Evolutionary conservation across 2,329 filamentous ascomycete genomes (phyloP).

Genomic region (Teratosphaeria gauchensis): DNA sequence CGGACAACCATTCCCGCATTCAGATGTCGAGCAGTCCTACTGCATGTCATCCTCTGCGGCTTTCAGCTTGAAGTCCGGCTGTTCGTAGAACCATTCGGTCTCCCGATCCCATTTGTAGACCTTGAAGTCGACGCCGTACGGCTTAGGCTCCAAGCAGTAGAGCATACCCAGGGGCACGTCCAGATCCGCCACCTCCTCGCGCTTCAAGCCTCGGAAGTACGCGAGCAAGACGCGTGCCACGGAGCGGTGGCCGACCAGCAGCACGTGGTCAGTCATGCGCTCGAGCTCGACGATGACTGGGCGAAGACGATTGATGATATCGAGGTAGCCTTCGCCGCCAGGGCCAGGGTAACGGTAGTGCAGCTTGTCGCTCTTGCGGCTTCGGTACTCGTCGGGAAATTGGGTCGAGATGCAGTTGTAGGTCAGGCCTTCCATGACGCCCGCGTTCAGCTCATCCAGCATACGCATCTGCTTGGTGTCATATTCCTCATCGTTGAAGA

Average conservation of each 20-base stretch:
- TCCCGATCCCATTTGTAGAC: conserved; percentile 82
- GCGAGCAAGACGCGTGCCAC: conserved; percentile 87
- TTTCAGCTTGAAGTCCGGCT: conserved; percentile 72
- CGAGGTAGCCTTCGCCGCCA: conserved; percentile 90
- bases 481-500: conserved; percentile 91
- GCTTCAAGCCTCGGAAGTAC: conserved; percentile 88
- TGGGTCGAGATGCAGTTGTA: conserved; percentile 80
- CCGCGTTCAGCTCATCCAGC: conserved; percentile 89
- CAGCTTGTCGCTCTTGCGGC: conserved; percentile 76
- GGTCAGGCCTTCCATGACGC: conserved; percentile 87
- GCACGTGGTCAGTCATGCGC: conserved; percentile 88
- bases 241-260: conserved; percentile 86
- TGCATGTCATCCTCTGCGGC: conserved; percentile 39
- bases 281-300: conserved; percentile 96
- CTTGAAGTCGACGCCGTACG: conserved; percentile 94
- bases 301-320: conserved; percentile 89
- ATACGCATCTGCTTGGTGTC: conserved; percentile 68
- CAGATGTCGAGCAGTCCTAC: conserved; percentile 2
- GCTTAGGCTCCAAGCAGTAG: conserved; percentile 93
- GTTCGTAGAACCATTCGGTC: conserved; percentile 70
- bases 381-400: conserved; percentile 70
- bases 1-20: conserved; percentile 1
- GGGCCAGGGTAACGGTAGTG: conserved; percentile 94
- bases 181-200: conserved; percentile 86
- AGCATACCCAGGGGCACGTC: conserved; percentile 90